Base-by-base conservation (phyloP, 345 rosid genomes). In the Arabidopsis arenosa region DNA sequence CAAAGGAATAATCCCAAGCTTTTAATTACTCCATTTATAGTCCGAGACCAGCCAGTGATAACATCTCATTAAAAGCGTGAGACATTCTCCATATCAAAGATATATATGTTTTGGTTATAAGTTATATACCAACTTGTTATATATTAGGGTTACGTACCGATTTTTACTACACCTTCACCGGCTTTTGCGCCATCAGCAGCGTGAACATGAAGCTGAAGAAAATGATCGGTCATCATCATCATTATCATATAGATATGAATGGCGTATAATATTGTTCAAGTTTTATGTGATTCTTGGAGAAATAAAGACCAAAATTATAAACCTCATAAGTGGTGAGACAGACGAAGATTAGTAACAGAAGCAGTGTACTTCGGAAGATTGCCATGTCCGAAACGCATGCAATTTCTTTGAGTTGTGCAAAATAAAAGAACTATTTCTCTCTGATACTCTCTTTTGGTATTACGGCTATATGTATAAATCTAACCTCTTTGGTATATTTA, bases 291-390 rank as follows among this genome's bases (percentile, higher is more conserved):
- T 47, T 47, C 9, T n/a, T 47, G 1, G 1, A 15, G 10, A 15
- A 47, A 47, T 47, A n/a, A 47, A 49, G 54, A 49, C 12, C 4
- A 49, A 49, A 28, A 13, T 12, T 28, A 9, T 9, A 56, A 52
- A 75, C 79, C 79, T 75, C 79, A 43, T 68, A 75, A 30, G 79
- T 60, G 48, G 57, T 18, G 21, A 68, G 62, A 55, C 30, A 68
- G 60, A 68, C 12, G 49, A 75, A 8, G 63, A 75, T 33, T 7
- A 75, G 41, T n/a, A 68, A 68, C 18, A 75, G 37, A 75, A 61
- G 17, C 9, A 68, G 21, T 60, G 40, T 68, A 1, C 21, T 32
- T 37, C 63, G 52, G 8, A 52, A 32, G 63, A 60, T 43, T 9
- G 74, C 57, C 79, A 75, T 75, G 36, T 61, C 40, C 13, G 5